Evolutionary conservation across 192 early-diverging fungal species (phyloP), one percentile per base, ranked within the genome.

Genomic region (Coemansia sp.): DNA sequence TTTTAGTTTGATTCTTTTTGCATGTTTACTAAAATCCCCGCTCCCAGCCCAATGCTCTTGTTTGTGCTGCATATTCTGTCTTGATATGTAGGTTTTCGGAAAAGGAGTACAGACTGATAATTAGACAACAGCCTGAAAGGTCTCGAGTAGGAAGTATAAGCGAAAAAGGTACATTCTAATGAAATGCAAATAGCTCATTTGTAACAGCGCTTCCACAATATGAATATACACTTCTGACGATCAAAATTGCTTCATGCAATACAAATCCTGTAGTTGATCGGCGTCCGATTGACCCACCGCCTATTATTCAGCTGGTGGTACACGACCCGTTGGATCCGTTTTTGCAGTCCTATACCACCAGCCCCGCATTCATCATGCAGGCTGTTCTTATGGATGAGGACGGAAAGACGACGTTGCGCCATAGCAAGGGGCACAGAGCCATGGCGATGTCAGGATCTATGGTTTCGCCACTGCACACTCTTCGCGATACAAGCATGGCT

Each of bases 341-440:
- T 23, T 59, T 64, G 6, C 62, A 62, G 48, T 36, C 66, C 14
- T 75, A 67, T 49, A 75, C 73, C 20, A 57, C 66, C 51, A 95
- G 91, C 67, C 94, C 96, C 1, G 92, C 94, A 64, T 95, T 91
- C 73, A 93, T 98, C 64, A 95, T 96, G 94, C 94, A 96, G 58
- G 94, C 91, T 5, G 89, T 91, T 1, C 75, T 98, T 48, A 87
- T 98, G 60, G 88, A 89, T 24, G 93, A 92, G 44, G 81, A 78
- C 21, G 91, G 90, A 51, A 88, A 94, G 66, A 23, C 24, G 5
- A 88, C 94, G 51, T 65, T 95, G 35, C 91, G 91, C 73, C 78
- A 92, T n/a, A 86, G 95, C 38, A 89, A 91, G 46, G 94, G 94
- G 61, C 92, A 91, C 38, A 91, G 91, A 63, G 94, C 91, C 39